Evolutionary conservation across 1,284 basidiomycete genomes (phyloP), one percentile per base, ranked within the genome.

Genomic region (Boletellus dicymbophilus): DNA sequence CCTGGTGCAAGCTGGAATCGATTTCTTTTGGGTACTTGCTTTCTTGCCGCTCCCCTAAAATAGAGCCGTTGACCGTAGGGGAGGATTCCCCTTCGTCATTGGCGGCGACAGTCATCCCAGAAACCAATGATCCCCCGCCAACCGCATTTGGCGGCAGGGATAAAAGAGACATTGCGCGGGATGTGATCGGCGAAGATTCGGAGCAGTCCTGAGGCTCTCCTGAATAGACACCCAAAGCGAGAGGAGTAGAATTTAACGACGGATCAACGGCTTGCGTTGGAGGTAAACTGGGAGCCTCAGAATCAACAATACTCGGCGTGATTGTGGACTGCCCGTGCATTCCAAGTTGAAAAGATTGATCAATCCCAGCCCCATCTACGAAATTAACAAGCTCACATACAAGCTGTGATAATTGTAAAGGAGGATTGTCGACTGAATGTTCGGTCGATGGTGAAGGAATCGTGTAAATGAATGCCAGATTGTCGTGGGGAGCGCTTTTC

Each of bases 361-460:
- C 37, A 26, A 38, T 37, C 27, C 49, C 43, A 52, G 20, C 13
- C 22, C 37, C 44, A 2, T 44, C 42, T 21, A 15, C 37, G 52
- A 42, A 37, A 22, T 38, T 28, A 34, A 21, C 33, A 42, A 36
- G 43, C 26, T 46, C 50, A 31, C 51, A 47, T 46, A 50, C 50
- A 48, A 44, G 65, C 31, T 59, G 56, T 18, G 74, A 72, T 33
- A 74, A 72, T 49, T 56, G 58, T 11, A 71, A 64, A 18, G 76
- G 64, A 44, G 76, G 62, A 47, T 74, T 72, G 52, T 77, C 73
- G n/a, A 27, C 71, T 36, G 45, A 31, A 41, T 37, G 26, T 31
- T 46, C 54, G n/a, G 30, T 33, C 15, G 52, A 48, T 5, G 37
- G 69, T 37, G 43, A 46, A 44, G 43, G 39, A 33, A 37, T 52